Conservation (phyloP, 2,329 filamentous ascomycete species). For the Penicillium sp. region DNA sequence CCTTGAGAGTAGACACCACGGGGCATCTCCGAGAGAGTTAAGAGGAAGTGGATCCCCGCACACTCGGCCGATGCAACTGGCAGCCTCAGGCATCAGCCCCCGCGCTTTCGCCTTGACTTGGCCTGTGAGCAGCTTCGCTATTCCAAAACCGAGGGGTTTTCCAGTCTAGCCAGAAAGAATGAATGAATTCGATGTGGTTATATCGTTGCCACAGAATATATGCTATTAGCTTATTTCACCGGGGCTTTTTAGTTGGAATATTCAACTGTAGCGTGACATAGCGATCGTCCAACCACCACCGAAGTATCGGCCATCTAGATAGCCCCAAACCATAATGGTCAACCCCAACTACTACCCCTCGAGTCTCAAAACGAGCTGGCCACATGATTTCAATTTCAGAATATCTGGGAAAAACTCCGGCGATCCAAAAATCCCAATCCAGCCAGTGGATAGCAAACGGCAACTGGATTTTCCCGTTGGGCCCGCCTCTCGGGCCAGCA, state of each 20-base stretch:
- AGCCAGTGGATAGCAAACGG: background rate
- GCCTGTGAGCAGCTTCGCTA: background rate
- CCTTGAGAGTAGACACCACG: background rate
- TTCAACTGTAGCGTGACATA: background rate
- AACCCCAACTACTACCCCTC: background rate
- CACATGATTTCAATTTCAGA: background rate
- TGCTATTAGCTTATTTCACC: background rate
- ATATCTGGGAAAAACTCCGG: background rate
- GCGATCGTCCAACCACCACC: background rate
- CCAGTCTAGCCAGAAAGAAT: background rate
- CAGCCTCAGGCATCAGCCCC: background rate
- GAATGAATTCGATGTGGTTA: too few species aligned
- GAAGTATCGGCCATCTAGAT: background rate
- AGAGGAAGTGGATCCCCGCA: background rate
- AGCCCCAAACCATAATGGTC: background rate
- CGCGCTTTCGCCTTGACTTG: background rate
- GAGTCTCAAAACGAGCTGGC: background rate
- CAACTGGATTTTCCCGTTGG: constrained; percentile 9
- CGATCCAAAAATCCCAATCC: background rate
- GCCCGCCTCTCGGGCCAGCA: constrained; percentile 12
- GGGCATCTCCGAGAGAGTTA: constrained; percentile 1
- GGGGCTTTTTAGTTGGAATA: too few species aligned
- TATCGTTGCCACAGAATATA: background rate
- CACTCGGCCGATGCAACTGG: background rate
- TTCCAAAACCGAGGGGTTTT: background rate